Percentiles rank a stretch among this genome's conserved stretches.
These are phyloP conservation scores for Spinacia oleracea DNA, from an alignment of 179 eudicot species.

Conservation along the genomic window DNA sequence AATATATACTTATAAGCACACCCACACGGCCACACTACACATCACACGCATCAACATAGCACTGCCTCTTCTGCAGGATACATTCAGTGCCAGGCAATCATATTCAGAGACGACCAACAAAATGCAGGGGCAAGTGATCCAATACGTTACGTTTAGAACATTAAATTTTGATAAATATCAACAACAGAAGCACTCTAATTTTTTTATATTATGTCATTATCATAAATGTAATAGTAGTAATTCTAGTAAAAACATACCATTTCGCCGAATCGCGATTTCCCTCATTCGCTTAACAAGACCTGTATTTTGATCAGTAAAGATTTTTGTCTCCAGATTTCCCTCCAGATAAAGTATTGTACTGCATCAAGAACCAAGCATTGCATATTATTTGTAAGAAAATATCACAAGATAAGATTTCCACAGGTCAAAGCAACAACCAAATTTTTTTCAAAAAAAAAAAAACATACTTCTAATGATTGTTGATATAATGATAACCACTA, in stretches of 20 bases:
- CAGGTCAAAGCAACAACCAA: neutral
- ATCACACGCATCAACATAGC: too few relatives aligned
- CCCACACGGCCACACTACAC: too few relatives aligned
- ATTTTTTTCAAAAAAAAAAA: neutral
- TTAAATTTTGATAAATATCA: neutral
- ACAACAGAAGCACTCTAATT: neutral
- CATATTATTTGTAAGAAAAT: neutral
- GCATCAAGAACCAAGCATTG: constrained; percentile 27
- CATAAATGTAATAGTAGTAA: too few relatives aligned
- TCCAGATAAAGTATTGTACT: constrained; percentile 77
- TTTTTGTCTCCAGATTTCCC: constrained; percentile 83
- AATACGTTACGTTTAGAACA: constrained; percentile 13
- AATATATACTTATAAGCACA: too few relatives aligned
- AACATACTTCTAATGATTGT: neutral
- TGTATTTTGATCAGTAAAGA: constrained; percentile 67
- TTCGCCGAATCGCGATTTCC: constrained; percentile 73
- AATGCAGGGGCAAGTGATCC: neutral
- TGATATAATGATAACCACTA: neutral
- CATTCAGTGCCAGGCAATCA: too few relatives aligned
- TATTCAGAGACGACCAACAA: neutral
- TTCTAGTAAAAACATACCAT: constrained; percentile 65
- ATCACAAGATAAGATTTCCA: neutral
- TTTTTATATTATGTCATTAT: too few relatives aligned
- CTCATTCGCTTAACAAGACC: constrained; percentile 83
- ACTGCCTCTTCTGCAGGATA: neutral